Evolutionary conservation across 2,329 filamentous ascomycete genomes (phyloP), one percentile per base, ranked within the genome.

Genomic region (Chalaropsis thielavioides): DNA sequence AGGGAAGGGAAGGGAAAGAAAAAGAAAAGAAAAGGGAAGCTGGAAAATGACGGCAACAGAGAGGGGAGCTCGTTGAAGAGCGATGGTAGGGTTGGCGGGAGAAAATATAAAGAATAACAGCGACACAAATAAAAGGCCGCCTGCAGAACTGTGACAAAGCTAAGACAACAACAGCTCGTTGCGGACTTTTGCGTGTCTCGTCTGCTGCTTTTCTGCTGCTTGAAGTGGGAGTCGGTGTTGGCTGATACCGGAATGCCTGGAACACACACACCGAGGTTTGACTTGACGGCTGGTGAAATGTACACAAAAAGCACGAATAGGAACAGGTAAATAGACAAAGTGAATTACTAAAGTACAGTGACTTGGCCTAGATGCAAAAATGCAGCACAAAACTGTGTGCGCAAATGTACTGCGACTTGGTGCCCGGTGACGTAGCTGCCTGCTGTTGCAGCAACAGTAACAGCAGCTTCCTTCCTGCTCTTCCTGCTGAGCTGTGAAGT

Each of bases 381-480:
- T 19, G 8, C 15, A n/a, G 17, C 17, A 10, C 13, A 58, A 58
- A 35, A 58, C 31, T 10, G 51, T 8, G 51, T 2, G 13, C 15
- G 51, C 27, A 35, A 3, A 31, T 58, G 51, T 58, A 58, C 51
- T 11, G 8, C 4, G 51, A 58, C 51, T 58, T 58, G 24, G 24
- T n/a, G 17, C 22, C n/a, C 27, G n/a, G 51, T 58, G 51, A 56
- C 51, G 51, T 58, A 38, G 51, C 51, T 58, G 51, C 51, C 51
- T 38, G 24, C 31, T n/a, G 13, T 24, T 24, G 51, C 27, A 38
- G 51, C 2, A 31, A 54, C 24, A 11, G 10, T 46, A 19, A 19
- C 43, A n/a, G 43, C 17, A 49, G 51, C 51, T 31, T 56, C 41
- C 41, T 44, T 44, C 41, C 11, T n/a, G 6, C 15, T 19, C 4